A percentile compares a stretch with the other conserved stretches of the same genome.
phyloP scores from a whole-genome alignment of 2,329 filamentous ascomycete species.

The Fusarium concolor region DNA sequence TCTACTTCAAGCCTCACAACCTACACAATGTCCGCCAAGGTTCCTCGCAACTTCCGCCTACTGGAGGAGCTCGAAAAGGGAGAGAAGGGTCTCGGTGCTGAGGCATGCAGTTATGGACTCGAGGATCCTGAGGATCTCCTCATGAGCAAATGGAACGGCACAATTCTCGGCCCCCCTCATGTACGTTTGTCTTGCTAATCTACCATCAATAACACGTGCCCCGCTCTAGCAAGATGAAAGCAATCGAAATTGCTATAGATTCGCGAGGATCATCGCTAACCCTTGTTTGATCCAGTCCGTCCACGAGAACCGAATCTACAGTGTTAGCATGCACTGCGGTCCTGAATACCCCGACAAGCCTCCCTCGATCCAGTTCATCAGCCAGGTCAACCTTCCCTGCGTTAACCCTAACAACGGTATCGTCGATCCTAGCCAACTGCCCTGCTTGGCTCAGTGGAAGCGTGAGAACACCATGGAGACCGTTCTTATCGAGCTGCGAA shows the following conservation, averaged over 20 bases:
- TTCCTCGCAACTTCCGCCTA: conserved; percentile 95
- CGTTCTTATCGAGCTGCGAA: conserved; percentile 85
- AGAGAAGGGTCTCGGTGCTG: conserved; percentile 95
- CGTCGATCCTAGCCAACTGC: conserved; percentile 86
- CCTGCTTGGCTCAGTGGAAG: conserved; percentile 90
- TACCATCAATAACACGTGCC: background rate
- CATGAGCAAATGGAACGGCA: conserved; percentile 99
- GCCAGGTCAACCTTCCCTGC: conserved; percentile 95
- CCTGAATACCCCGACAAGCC: conserved; percentile 88
- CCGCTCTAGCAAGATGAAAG: background rate
- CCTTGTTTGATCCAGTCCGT: conserved; percentile 71
- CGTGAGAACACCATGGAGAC: conserved; percentile 96
- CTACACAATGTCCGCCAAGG: conserved; percentile 61
- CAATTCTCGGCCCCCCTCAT: conserved; percentile 95
- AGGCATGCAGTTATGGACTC: conserved; percentile 96
- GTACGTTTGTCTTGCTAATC: conserved; percentile 64
- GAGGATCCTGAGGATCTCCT: conserved; percentile 93
- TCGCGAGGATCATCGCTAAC: conserved; percentile 18
- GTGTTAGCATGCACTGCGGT: conserved; percentile 95
- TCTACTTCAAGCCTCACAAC: background rate
- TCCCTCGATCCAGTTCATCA: conserved; percentile 91
- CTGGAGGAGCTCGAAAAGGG: conserved; percentile 99
- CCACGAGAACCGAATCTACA: conserved; percentile 99
- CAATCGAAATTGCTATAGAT: background rate
- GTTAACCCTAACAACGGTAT: conserved; percentile 84